Base-by-base conservation (phyloP, 805 yeast genomes). In the Diddensiella transvaalensis region DNA sequence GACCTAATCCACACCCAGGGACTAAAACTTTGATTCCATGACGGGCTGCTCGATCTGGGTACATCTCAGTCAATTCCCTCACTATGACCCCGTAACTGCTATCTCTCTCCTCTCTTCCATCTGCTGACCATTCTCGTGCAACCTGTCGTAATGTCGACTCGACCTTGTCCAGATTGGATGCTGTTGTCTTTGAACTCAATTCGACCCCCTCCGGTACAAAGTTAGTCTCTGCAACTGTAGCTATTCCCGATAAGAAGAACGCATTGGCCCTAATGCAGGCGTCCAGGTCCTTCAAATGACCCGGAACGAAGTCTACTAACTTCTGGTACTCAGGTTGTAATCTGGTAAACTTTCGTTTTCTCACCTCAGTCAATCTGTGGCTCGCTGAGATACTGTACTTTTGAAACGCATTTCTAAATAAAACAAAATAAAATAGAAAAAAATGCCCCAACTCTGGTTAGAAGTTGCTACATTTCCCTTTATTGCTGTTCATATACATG, bases 1-100 rank as follows among this genome's bases (percentile, higher is more conserved):
- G 71, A 0, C 96, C 97, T 26, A 86, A 71, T 0, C 98, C 99
- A 2, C 95, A 80, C 0, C 99, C 98, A 0, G 98, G 98, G 1
- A 87, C 80, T 3, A 91, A 65, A 0, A 88, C 76, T 17, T 47
- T 54, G 4, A 54, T 38, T 3, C 35, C 19, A 22, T 45, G 35
- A 73, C 65, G n/a, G 40, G 51, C 4, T 56, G 23, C 37, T 15
- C 46, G 5, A 53, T 51, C 51, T 1, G 71, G 53, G 68, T 63
- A 36, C 65, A 54, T 47, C 3, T 55, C 43, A 2, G 64, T 59
- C 21, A 86, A 61, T 37, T 79, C 79, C 0, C 54, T 41, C 1
- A 61, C 56, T 13, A 88, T 73, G 51, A 78, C 85, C 0, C 73
- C 65, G 37, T 79, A 58, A 40, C 87, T 62, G 2, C 87, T 85